Base-by-base conservation (phyloP, 2,329 filamentous ascomycete genomes). In the Macrophomina tecta region DNA sequence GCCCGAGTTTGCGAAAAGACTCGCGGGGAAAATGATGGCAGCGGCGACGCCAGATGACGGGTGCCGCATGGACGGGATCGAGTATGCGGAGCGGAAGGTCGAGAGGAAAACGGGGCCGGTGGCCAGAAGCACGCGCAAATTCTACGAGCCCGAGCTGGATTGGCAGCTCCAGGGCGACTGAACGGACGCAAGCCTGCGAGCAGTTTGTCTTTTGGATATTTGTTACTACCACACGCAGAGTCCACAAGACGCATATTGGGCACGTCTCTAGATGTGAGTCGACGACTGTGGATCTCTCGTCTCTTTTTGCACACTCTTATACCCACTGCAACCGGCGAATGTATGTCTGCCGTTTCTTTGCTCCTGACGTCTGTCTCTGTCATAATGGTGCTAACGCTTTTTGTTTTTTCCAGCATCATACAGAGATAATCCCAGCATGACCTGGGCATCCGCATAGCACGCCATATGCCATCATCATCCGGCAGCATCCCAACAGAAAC, bases 121-220 rank as follows among this genome's bases (percentile, higher is more conserved):
- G 48, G 48, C 34, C 48, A 58, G 51, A 28, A 48, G 34, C 12
- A 51, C 32, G 63, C 58, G 64, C 23, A 68, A 63, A 48, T 68
- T 68, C 28, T 63, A 61, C 49, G 63, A 68, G 51, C 63, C 67
- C 11, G 49, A 63, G 63, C 45, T 66, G 16, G 64, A 66, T 45
- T 68, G 67, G 67, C 42, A 49, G 28, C 58, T 62, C 2, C 30
- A 51, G 38, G 45, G 45, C 9, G 58, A 28, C 7, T 62, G 58
- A 62, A 38, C 3, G 42, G 18, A 8, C 18, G 12, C 14, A 9
- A n/a, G 11, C 16, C 16, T 7, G 28, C 8, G 30, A 23, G 23
- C 23, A 23, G 23, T 23, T 14, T 14, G n/a, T 28, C n/a, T n/a
- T 8, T 11, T 32, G 38, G 53, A 42, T 14, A 34, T 38, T 18